phyloP scores from a whole-genome alignment of 139 green algal genomes.

The Coccomyxa sp. region DNA sequence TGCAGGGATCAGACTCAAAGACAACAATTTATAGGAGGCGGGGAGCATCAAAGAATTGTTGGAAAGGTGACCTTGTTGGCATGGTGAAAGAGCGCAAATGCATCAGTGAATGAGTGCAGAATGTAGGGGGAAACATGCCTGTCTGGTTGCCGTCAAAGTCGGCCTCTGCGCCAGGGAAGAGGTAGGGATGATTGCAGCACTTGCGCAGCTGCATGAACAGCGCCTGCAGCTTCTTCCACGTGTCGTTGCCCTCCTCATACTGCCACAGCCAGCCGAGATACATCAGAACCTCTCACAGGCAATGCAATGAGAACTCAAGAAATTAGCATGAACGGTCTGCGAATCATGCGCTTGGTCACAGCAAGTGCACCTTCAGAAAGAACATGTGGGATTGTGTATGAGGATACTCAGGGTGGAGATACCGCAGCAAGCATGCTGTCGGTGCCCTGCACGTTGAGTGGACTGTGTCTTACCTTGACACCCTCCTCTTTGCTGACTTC shows the following conservation, averaged over 20 bases:
- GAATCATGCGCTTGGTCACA: no score
- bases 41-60: not conserved
- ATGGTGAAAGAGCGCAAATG: not conserved
- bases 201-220: constrained; percentile 78
- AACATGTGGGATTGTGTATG: no score
- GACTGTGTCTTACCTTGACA: not conserved
- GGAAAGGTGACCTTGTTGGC: not conserved
- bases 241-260: constrained; percentile 16
- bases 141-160: constrained; percentile 48
- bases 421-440: no score
- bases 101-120: not conserved
- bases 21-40: not conserved
- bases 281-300: not conserved
- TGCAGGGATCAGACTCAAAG: not conserved
- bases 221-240: constrained; percentile 56
- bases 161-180: constrained; percentile 60
- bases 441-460: no score
- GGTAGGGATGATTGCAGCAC: constrained; percentile 70
- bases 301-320: not conserved
- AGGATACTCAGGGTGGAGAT: no score
- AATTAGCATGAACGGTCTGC: no score
- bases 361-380: no score
- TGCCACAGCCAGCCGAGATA: not conserved
- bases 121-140: not conserved
- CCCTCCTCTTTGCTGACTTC: not conserved